Percentiles rank a stretch among this genome's conserved stretches.
Evolutionary conservation across 192 early-diverging fungal genomes (phyloP).

Genomic region (Backusella luteola): DNA sequence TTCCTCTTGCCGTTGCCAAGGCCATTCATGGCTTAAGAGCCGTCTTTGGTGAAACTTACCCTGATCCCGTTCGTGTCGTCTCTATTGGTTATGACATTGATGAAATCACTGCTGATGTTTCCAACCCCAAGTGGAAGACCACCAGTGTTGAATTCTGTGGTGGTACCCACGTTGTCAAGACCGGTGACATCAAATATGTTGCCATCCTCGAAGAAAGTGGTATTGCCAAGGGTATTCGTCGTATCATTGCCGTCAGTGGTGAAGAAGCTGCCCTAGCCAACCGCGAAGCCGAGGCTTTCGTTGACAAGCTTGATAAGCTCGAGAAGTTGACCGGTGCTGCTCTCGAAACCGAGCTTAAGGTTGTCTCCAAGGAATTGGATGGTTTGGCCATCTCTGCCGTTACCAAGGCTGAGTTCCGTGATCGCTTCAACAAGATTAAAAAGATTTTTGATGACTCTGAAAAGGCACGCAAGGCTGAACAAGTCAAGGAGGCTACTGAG

Average conservation of each 20-base stretch:
- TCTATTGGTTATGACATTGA: conserved; percentile 88
- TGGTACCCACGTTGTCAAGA: conserved; percentile 93
- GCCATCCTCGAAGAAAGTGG: conserved; percentile 85
- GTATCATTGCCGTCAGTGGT: conserved; percentile 92
- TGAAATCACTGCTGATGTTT: conserved; percentile 77
- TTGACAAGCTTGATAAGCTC: conserved; percentile 59
- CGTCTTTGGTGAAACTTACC: conserved; percentile 97
- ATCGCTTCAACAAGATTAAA: conserved; percentile 71
- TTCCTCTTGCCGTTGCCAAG: conserved; percentile 77
- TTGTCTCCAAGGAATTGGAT: conserved; percentile 77
- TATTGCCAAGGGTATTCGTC: conserved; percentile 96
- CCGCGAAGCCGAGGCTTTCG: conserved; percentile 67
- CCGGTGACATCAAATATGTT: conserved; percentile 86
- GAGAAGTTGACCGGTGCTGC: conserved; percentile 52
- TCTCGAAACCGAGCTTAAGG: conserved; percentile 81
- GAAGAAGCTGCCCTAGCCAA: conserved; percentile 79
- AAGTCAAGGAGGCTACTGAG: conserved; percentile 81
- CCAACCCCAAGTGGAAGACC: conserved; percentile 76
- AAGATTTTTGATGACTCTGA: conserved; percentile 87
- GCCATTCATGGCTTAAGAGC: conserved; percentile 91
- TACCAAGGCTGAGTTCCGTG: conserved; percentile 72
- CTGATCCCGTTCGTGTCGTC: conserved; percentile 96
- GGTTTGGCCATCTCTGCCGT: conserved; percentile 75
- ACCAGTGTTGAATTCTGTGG: conserved; percentile 97
- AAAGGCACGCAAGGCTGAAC: conserved; percentile 82